Evolutionary conservation across 371 early-diverging fungal species (phyloP), one percentile per base, ranked within the genome.

Genomic region (Mucor piriformis): DNA sequence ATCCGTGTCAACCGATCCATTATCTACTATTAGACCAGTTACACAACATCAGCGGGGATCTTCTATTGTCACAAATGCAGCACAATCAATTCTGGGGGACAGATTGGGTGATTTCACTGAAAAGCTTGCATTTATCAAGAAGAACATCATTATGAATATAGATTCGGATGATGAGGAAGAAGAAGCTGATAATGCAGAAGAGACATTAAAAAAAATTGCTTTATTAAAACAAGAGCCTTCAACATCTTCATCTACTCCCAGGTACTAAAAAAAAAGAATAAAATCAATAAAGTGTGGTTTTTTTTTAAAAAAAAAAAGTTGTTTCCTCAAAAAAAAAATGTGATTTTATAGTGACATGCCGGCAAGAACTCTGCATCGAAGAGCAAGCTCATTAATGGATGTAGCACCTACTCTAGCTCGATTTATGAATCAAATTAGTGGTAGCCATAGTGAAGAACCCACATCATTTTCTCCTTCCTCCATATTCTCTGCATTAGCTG

Each of bases 81-180:
- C 79, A 0, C 73, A 75, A 12, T 65, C 74, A 0, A 50, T 76
- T 11, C 40, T 79, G 13, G 73, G 72, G 2, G 79, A 79, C 44
- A 69, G 68, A 51, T 37, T 74, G 1, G 79, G 76, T 16, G 74
- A 76, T 42, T 65, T 79, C 38, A 76, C 74, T 18, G 79, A 74
- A 33, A 74, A 74, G 25, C 55, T 76, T 35, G 72, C 76, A 6
- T 76, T 65, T 57, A 79, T 79, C 10, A 72, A 72, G 37, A 79
- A 79, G 44, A 79, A 70, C 27, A 73, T 75, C 21, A 74, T 72
- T 13, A 74, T 79, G 75, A 73, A 65, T 38, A 18, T 69, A 32
- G 75, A 78, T 34, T 67, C 69, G 16, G 70, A 72, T 47, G 75
- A 75, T 10, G 69, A 69, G 16, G 64, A 69, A 8, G 63, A 60